Conservation (phyloP, 768 basidiomycete genomes). For the Dictyophora rubrovolvata region DNA sequence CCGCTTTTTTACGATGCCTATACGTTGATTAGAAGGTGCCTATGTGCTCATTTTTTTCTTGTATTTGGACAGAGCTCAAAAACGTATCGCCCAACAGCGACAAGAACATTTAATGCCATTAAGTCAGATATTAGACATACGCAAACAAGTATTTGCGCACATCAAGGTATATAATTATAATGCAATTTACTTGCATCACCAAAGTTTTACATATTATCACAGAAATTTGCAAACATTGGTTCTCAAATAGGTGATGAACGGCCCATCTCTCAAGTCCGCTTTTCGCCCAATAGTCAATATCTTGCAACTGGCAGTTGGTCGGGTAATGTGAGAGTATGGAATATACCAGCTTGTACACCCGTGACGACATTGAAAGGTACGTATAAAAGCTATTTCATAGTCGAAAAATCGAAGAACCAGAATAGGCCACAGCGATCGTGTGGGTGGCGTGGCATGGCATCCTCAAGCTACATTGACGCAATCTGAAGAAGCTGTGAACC, state of each 20-base stretch:
- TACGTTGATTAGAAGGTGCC: slow-evolving; percentile 62
- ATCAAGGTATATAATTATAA: slow-evolving; percentile 58
- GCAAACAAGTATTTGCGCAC: slow-evolving; percentile 81
- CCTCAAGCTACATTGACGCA: slow-evolving; percentile 78
- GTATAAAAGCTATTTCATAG: slow-evolving; percentile 7
- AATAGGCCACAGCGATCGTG: slow-evolving; percentile 76
- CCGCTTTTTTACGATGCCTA: slow-evolving; percentile 48
- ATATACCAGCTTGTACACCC: slow-evolving; percentile 81
- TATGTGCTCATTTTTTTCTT: slow-evolving; percentile 39
- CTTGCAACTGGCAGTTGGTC: slow-evolving; percentile 96
- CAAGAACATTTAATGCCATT: slow-evolving; percentile 82
- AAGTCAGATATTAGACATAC: slow-evolving; percentile 80
- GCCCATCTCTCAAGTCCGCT: slow-evolving; percentile 87
- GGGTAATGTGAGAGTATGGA: slow-evolving; percentile 91
- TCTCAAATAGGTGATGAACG: slow-evolving; percentile 98
- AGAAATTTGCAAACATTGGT: slow-evolving; percentile 88
- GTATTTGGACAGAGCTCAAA: slow-evolving; percentile 77
- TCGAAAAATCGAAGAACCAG: not conserved
- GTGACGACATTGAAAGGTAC: slow-evolving; percentile 66
- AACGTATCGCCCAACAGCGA: slow-evolving; percentile 86
- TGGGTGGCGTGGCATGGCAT: slow-evolving; percentile 98
- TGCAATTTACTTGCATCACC: not conserved
- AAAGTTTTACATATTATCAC: not conserved
- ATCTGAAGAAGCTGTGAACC: slow-evolving; percentile 55
- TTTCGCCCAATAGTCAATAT: slow-evolving; percentile 82